Evolutionary conservation across 768 basidiomycete species (phyloP).

Genomic region (Daedalea quercina): DNA sequence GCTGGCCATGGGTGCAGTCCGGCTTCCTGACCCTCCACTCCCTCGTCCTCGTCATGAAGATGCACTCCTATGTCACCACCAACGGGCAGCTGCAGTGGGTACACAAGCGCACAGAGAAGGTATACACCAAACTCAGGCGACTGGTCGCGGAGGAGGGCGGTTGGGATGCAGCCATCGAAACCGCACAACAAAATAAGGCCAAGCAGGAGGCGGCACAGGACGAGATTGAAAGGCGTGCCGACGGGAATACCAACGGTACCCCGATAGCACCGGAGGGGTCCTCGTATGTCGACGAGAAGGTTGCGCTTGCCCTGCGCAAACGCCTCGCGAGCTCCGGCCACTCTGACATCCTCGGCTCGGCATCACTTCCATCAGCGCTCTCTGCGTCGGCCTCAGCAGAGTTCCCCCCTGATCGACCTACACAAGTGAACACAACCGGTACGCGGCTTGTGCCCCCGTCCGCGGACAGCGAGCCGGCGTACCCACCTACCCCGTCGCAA

Average conservation of each 20-base stretch:
- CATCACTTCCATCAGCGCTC: too few relatives aligned
- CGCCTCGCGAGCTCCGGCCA: constrained; percentile 31
- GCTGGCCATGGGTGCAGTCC: constrained; percentile 98
- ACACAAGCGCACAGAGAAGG: constrained; percentile 36
- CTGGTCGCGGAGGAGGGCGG: constrained; percentile 52
- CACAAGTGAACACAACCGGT: constrained; percentile 12
- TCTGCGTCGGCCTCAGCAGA: too few relatives aligned
- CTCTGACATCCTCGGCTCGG: too few relatives aligned
- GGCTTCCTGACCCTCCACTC: constrained; percentile 86
- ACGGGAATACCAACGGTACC: constrained; percentile 26
- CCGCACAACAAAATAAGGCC: constrained; percentile 35
- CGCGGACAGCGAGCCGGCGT: constrained; percentile 5
- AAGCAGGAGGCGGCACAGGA: not conserved
- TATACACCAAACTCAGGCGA: constrained; percentile 38
- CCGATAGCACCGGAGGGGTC: constrained; percentile 39
- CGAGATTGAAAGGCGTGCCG: not conserved
- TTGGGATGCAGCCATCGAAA: constrained; percentile 52
- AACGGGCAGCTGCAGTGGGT: constrained; percentile 76
- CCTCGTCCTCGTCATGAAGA: constrained; percentile 89
- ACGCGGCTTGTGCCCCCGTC: constrained; percentile 14
- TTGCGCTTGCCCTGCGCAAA: constrained; percentile 47
- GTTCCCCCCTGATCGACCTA: not conserved
- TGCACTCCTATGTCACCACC: constrained; percentile 88
- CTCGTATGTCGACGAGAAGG: constrained; percentile 47
- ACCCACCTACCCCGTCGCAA: constrained; percentile 23